phyloP scores from a whole-genome alignment of 2,329 filamentous ascomycete species.

The Fusarium floridanum region DNA sequence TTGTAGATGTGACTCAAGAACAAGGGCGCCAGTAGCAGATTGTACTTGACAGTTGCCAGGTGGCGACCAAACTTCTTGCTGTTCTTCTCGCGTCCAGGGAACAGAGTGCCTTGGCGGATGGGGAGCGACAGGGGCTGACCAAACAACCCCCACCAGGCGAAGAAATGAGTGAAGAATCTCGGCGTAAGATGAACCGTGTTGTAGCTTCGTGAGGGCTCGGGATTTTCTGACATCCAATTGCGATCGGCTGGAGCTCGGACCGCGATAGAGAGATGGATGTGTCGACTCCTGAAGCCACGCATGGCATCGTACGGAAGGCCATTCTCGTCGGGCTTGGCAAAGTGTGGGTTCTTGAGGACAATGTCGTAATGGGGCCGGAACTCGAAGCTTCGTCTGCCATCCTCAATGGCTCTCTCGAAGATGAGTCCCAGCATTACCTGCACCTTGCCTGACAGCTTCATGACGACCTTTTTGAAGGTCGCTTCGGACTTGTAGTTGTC shows the following conservation, averaged over 20 bases:
- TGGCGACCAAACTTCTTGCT: conserved; percentile 99
- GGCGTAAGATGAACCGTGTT: conserved; percentile 96
- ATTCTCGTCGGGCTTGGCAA: conserved; percentile 72
- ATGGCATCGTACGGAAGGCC: conserved; percentile 86
- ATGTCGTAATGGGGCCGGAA: conserved; percentile 96
- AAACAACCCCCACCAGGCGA: conserved; percentile 97
- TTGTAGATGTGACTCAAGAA: conserved; percentile 99
- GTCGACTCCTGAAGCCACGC: conserved; percentile 93
- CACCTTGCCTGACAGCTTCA: conserved; percentile 98
- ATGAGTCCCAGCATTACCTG: conserved; percentile 92
- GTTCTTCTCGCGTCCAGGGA: conserved; percentile 93
- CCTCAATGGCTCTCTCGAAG: conserved; percentile 85
- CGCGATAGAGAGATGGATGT: conserved; percentile 95
- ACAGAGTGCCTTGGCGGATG: conserved; percentile 90
- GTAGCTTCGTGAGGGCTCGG: conserved; percentile 87
- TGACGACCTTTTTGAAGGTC: conserved; percentile 97
- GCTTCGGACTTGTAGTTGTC: conserved; percentile 79
- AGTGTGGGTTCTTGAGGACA: conserved; percentile 83
- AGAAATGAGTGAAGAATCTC: conserved; percentile 98
- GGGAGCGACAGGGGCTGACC: conserved; percentile 94
- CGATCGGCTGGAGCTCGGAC: conserved; percentile 88
- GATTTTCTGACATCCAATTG: conserved; percentile 84
- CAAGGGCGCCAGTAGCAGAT: conserved; percentile 88
- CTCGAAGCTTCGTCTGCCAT: conserved; percentile 81
- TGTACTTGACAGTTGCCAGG: conserved; percentile 98